These are phyloP conservation scores for Triticum urartu DNA, from an alignment of 176 grass and related monocot genomes.

Conservation along the genomic window DNA sequence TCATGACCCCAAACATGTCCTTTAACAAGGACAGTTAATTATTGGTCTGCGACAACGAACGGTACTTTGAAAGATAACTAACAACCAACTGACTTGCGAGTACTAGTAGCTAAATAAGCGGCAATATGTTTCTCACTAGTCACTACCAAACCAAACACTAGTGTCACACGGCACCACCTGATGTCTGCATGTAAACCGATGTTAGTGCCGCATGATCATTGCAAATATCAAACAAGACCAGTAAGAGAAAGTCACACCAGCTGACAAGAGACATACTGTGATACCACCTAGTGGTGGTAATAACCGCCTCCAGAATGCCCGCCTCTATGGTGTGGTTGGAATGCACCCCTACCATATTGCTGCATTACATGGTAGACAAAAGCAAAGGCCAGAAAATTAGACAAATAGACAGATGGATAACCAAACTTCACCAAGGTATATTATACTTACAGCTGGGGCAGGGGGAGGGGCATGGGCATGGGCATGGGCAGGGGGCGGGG, in stretches of 20 bases:
- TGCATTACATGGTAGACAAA: neutral
- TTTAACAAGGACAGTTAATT: constrained; percentile 1
- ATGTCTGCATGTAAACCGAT: neutral
- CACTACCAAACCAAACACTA: neutral
- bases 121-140: neutral
- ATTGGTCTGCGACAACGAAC: neutral
- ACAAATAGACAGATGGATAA: neutral
- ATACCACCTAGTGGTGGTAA: constrained; percentile 48
- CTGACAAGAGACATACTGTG: neutral
- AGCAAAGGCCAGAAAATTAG: neutral
- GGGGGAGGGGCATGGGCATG: neutral
- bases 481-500: neutral
- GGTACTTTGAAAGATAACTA: neutral
- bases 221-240: constrained; percentile 1
- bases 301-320: constrained; percentile 30
- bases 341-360: constrained; percentile 36
- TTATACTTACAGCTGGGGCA: constrained; percentile 30
- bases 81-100: neutral
- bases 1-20: constrained; percentile 4
- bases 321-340: constrained; percentile 43
- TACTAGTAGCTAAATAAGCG: neutral
- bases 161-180: constrained; percentile 5
- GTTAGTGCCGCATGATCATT: neutral
- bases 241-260: neutral
- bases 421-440: neutral